Evolutionary conservation across 1,284 basidiomycete genomes (phyloP).

Genomic region (Malassezia arunalokei): DNA sequence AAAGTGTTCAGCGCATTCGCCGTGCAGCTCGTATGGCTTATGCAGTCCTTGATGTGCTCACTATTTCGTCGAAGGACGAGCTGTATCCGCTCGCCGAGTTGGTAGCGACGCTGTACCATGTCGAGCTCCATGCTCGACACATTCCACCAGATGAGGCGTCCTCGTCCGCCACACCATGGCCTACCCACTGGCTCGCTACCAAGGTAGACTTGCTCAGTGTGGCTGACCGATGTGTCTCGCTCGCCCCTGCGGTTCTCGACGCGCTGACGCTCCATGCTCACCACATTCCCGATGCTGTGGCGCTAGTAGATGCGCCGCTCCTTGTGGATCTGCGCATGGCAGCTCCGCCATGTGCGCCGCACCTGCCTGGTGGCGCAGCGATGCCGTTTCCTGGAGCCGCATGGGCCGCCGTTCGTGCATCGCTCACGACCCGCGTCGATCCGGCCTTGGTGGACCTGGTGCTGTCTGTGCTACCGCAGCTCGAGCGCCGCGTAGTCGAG

Average conservation of each 20-base stretch:
- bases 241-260: not conserved
- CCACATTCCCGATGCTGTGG: slow-evolving; percentile 6
- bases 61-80: not conserved
- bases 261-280: not conserved
- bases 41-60: not conserved
- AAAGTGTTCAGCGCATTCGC: not conserved
- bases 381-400: slow-evolving; percentile 8
- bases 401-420: slow-evolving; percentile 7
- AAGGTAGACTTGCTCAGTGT: slow-evolving; percentile 9
- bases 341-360: not conserved
- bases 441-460: slow-evolving; percentile 5
- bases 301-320: slow-evolving; percentile 7
- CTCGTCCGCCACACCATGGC: slow-evolving; percentile 13
- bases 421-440: not conserved
- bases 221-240: slow-evolving; percentile 4
- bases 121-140: not conserved
- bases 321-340: slow-evolving; percentile 8
- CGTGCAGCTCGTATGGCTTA: not conserved
- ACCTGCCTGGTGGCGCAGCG: not conserved
- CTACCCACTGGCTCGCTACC: not conserved
- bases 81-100: not conserved
- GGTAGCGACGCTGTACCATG: slow-evolving; percentile 1
- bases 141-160: slow-evolving; percentile 5
- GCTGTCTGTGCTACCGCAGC: slow-evolving; percentile 8
- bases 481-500: not conserved